Conservation (phyloP, 441 rosid genomes). For the Populus hybrid region DNA sequence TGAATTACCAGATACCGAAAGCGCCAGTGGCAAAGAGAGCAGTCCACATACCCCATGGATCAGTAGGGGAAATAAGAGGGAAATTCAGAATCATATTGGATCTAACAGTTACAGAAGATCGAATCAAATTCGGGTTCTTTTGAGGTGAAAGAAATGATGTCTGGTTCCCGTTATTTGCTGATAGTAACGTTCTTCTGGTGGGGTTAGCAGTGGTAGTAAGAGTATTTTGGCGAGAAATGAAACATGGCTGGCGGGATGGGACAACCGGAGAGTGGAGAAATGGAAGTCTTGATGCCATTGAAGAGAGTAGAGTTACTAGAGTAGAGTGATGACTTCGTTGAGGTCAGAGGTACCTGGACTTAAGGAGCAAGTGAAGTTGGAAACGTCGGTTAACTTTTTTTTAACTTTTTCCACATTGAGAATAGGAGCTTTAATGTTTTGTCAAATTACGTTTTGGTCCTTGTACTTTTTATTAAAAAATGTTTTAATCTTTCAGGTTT, state of each 20-base stretch:
- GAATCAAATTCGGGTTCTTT: conserved; percentile 17
- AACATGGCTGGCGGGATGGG: conserved; percentile 24
- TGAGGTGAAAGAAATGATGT: conserved; percentile 35
- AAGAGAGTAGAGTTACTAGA: background rate
- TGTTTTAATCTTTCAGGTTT: too few species aligned
- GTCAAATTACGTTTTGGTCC: too few species aligned
- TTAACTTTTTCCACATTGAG: too few species aligned
- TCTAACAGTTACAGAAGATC: conserved; percentile 40
- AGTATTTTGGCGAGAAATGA: conserved; percentile 32
- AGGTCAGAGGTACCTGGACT: background rate
- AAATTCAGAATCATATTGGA: conserved; percentile 50
- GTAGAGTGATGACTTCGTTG: background rate
- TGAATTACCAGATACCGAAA: conserved; percentile 71
- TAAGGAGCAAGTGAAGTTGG: background rate
- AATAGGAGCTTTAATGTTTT: too few species aligned
- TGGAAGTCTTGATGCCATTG: conserved; percentile 43
- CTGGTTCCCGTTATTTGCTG: conserved; percentile 9
- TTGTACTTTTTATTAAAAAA: too few species aligned
- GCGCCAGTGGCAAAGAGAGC: conserved; percentile 79
- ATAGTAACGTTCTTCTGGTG: background rate
- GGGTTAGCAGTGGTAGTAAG: conserved; percentile 6
- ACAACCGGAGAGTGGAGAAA: conserved; percentile 17
- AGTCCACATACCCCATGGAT: conserved; percentile 89
- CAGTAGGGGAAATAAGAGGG: conserved; percentile 71
- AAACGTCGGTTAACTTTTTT: too few species aligned